Evolutionary conservation across 2,329 filamentous ascomycete genomes (phyloP), one percentile per base, ranked within the genome.

Genomic region (Graphilbum ipis-grandicollis): DNA sequence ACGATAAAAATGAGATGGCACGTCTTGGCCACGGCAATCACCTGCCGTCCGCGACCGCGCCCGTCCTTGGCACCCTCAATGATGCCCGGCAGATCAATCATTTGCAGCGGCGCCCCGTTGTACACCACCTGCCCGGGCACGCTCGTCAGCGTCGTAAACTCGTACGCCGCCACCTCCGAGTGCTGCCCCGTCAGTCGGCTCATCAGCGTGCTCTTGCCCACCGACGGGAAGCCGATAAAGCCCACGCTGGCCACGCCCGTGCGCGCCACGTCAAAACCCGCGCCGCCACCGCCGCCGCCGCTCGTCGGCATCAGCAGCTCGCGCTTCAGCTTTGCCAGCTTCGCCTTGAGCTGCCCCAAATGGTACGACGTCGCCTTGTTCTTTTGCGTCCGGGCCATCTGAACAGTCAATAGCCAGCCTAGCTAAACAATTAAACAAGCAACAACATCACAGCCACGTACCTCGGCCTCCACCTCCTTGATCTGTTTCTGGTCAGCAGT

Each of bases 1-100:
- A 98, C 84, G 53, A 98, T 98, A 60, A 96, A 96, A 50, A 98
- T 98, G 49, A 98, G 62, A 67, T 98, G 82, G 62, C 90, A 98
- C 15, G 90, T 96, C 66, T 98, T 98, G 41, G 90, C 88, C 34
- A 98, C 90, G 9, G 90, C 90, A 63, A 98, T 98, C 52, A 98
- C 90, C 63, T 98, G 90, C 49, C 88, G 76, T 68, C 90, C 90
- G 67, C 90, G 77, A 63, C 90, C 90, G 55, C 93, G 92, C 46
- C 90, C 90, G 56, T 98, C 90, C 60, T 98, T 96, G 48, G 90
- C 90, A 53, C 90, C 90, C 58, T 96, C 83, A 48, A 98, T 98
- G 52, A 98, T 98, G 74, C 90, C 90, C 1, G 90, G 90, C 52
- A 98, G 66, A 69, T 98, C 90, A 44, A 98, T 82, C 62, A 98